Conservation (phyloP, 768 basidiomycete species). For the Phlebiopsis flavidoalba region DNA sequence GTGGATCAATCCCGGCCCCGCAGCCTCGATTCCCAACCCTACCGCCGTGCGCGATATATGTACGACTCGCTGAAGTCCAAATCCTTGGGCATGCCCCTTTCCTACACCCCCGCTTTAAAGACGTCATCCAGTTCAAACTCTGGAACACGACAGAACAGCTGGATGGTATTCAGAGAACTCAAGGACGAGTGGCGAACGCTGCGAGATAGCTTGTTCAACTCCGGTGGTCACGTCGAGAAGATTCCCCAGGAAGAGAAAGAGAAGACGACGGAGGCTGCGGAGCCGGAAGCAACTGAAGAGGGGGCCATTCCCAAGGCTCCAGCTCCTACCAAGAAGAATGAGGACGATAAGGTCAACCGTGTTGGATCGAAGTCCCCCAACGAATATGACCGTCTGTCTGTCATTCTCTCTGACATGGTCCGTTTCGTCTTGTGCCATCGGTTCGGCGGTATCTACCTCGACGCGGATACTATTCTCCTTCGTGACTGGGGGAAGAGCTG, state of each 20-base stretch:
- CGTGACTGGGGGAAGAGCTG: slow-evolving; percentile 99
- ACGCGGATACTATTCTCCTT: slow-evolving; percentile 92
- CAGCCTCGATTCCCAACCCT: slow-evolving; percentile 63
- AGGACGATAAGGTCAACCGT: slow-evolving; percentile 65
- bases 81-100: slow-evolving; percentile 96
- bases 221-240: slow-evolving; percentile 71
- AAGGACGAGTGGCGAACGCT: slow-evolving; percentile 85
- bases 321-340: slow-evolving; percentile 16
- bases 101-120: slow-evolving; percentile 87
- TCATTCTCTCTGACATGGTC: slow-evolving; percentile 95
- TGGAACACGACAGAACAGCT: slow-evolving; percentile 99
- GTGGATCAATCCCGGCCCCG: slow-evolving; percentile 99
- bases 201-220: slow-evolving; percentile 79
- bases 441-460: slow-evolving; percentile 94
- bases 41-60: slow-evolving; percentile 80
- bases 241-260: slow-evolving; percentile 43
- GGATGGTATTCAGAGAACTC: slow-evolving; percentile 85
- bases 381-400: slow-evolving; percentile 87
- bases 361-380: slow-evolving; percentile 84
- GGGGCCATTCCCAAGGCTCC: slow-evolving; percentile 14
- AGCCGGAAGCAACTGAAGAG: slow-evolving; percentile 35
- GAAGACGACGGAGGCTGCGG: slow-evolving; percentile 25
- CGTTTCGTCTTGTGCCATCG: slow-evolving; percentile 96
- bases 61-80: slow-evolving; percentile 71
- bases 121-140: slow-evolving; percentile 89